These are phyloP conservation scores for Wallacemonas sp. DNA, from an alignment of 208 protist species.

Conservation along the genomic window DNA sequence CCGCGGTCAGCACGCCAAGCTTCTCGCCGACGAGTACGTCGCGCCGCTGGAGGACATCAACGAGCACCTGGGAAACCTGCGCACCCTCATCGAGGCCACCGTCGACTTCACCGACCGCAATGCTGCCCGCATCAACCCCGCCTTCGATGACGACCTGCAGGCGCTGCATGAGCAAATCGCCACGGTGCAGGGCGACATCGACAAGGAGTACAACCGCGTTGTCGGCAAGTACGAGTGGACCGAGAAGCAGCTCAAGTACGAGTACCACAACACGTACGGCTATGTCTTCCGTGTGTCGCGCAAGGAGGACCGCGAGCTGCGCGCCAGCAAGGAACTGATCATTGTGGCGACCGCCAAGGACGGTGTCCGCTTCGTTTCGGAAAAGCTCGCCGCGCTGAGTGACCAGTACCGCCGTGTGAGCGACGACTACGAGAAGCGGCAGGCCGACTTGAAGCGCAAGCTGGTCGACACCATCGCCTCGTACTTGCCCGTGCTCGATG, in stretches of 20 bases:
- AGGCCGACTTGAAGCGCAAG: constrained; percentile 89
- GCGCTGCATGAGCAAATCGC: constrained; percentile 77
- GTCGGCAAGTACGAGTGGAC: constrained; percentile 77
- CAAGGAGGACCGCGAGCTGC: constrained; percentile 91
- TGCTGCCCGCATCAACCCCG: constrained; percentile 86
- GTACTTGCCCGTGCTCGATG: constrained; percentile 95
- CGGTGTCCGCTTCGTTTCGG: constrained; percentile 93
- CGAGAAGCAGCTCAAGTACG: constrained; percentile 91
- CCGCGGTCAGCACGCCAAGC: constrained; percentile 60
- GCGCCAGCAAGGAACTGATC: constrained; percentile 72
- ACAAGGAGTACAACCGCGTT: constrained; percentile 70
- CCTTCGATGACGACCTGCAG: constrained; percentile 94
- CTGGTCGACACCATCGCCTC: constrained; percentile 92
- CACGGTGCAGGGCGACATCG: constrained; percentile 63
- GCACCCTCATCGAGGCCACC: constrained; percentile 78
- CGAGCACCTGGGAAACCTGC: constrained; percentile 80
- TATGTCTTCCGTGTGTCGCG: constrained; percentile 92
- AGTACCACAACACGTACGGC: constrained; percentile 85
- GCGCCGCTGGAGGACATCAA: constrained; percentile 85
- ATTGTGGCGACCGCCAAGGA: constrained; percentile 92
- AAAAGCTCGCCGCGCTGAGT: constrained; percentile 82
- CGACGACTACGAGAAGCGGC: constrained; percentile 74
- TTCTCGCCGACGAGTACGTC: constrained; percentile 85
- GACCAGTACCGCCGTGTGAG: constrained; percentile 77
- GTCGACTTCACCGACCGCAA: constrained; percentile 83